Percentiles rank a stretch among this genome's conserved stretches.
Conservation (phyloP, 495 filamentous ascomycete genomes). For the Penicillium pancosmium region DNA sequence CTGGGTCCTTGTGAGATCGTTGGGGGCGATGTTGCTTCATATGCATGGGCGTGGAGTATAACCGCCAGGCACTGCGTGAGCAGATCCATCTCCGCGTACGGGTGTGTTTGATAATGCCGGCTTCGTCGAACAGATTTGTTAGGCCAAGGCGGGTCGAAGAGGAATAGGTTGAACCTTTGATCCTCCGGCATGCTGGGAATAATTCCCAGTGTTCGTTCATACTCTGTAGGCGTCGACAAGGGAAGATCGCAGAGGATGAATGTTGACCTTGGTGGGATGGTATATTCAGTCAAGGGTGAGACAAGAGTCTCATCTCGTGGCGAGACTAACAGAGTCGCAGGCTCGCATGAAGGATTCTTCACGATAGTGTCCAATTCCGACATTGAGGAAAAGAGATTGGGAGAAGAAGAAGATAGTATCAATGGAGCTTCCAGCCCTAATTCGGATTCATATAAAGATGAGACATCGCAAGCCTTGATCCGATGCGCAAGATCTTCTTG, state of each 20-base stretch:
- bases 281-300: slow-evolving; percentile 19
- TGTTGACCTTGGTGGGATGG: slow-evolving; percentile 53
- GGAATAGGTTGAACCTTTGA: slow-evolving; percentile 70
- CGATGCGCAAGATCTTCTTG: too few species aligned
- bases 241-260: slow-evolving; percentile 51
- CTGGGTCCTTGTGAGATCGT: too few species aligned
- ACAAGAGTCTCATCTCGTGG: slow-evolving; percentile 1
- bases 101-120: slow-evolving; percentile 62
- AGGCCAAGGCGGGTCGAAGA: slow-evolving; percentile 94
- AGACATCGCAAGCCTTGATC: too few species aligned
- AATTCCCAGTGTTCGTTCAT: slow-evolving; percentile 5
- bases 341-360: slow-evolving; percentile 37
- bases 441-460: neutral
- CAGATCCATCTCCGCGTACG: slow-evolving; percentile 35
- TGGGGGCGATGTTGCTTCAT: neutral
- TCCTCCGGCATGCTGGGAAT: slow-evolving; percentile 31
- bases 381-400: slow-evolving; percentile 33
- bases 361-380: slow-evolving; percentile 36
- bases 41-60: slow-evolving; percentile 35
- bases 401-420: slow-evolving; percentile 37
- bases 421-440: slow-evolving; percentile 24
- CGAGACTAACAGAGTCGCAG: slow-evolving; percentile 13
- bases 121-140: slow-evolving; percentile 83
- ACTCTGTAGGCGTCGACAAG: slow-evolving; percentile 17
- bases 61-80: slow-evolving; percentile 32